Conservation (phyloP, 805 yeast genomes). For the Wickerhamiella brachini region DNA sequence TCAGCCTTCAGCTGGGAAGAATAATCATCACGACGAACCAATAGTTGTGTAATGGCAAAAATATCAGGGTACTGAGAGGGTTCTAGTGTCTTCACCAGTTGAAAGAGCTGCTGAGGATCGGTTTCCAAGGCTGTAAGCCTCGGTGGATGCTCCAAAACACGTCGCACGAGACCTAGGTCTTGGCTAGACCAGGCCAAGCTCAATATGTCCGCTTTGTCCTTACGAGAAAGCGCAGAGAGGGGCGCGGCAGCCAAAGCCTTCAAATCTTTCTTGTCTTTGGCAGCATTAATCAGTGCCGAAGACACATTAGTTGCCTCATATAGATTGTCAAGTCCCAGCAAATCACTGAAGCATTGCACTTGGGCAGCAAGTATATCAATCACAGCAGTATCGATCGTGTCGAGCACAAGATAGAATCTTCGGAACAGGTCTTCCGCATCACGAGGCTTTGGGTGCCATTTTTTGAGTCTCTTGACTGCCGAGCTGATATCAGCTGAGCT, state of each 20-base stretch:
- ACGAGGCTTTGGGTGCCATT: neutral
- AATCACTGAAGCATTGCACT: neutral
- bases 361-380: neutral
- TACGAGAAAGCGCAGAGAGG: neutral
- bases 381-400: neutral
- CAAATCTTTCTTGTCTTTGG: neutral
- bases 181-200: neutral
- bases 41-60: neutral
- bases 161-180: neutral
- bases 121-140: neutral
- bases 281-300: neutral
- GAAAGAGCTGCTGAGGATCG: neutral
- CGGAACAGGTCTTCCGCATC: neutral
- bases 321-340: neutral
- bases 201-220: neutral
- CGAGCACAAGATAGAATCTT: neutral
- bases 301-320: conserved; percentile 1
- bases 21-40: neutral
- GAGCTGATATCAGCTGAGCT: neutral
- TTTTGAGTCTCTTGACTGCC: neutral
- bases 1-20: neutral
- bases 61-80: neutral
- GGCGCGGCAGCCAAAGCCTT: neutral
- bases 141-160: neutral
- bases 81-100: neutral